Evolutionary conservation across 1,284 basidiomycete genomes (phyloP).

Genomic region (Ceratobasidium sp.): DNA sequence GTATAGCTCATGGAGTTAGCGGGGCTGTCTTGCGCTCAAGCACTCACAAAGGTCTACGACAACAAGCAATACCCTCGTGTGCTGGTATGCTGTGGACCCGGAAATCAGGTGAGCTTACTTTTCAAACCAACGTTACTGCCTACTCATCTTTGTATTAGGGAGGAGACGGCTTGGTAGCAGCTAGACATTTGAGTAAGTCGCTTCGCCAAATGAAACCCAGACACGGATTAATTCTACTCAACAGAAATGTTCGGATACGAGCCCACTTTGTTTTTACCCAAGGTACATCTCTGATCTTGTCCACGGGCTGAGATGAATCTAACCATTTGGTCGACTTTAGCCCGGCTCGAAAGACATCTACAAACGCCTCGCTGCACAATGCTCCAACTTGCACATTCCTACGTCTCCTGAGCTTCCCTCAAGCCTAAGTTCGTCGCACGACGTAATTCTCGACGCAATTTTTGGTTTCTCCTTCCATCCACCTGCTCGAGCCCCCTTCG

Average conservation of each 20-base stretch:
- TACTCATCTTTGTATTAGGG: slow-evolving; percentile 60
- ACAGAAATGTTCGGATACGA: slow-evolving; percentile 88
- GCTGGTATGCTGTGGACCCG: slow-evolving; percentile 94
- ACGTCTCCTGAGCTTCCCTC: slow-evolving; percentile 65
- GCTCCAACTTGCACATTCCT: slow-evolving; percentile 84
- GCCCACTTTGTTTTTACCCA: slow-evolving; percentile 90
- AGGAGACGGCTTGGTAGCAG: slow-evolving; percentile 96
- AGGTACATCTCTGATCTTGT: slow-evolving; percentile 63
- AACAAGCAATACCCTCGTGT: slow-evolving; percentile 74
- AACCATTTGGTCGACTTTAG: slow-evolving; percentile 54
- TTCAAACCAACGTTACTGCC: background rate
- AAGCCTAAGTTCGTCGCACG: slow-evolving; percentile 59
- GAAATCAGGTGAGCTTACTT: slow-evolving; percentile 72
- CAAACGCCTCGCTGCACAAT: slow-evolving; percentile 86
- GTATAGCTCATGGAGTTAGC: slow-evolving; percentile 95
- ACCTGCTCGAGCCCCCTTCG: slow-evolving; percentile 89
- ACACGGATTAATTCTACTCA: background rate
- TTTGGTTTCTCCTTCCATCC: slow-evolving; percentile 98
- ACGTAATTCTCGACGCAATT: slow-evolving; percentile 93
- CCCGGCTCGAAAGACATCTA: slow-evolving; percentile 91
- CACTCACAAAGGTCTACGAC: slow-evolving; percentile 80
- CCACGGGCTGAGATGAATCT: background rate
- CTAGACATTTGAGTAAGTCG: slow-evolving; percentile 83
- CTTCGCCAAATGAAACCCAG: background rate
- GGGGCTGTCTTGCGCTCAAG: slow-evolving; percentile 94